phyloP scores from a whole-genome alignment of 176 grass and related monocot genomes.

The Neostapfia colusana region DNA sequence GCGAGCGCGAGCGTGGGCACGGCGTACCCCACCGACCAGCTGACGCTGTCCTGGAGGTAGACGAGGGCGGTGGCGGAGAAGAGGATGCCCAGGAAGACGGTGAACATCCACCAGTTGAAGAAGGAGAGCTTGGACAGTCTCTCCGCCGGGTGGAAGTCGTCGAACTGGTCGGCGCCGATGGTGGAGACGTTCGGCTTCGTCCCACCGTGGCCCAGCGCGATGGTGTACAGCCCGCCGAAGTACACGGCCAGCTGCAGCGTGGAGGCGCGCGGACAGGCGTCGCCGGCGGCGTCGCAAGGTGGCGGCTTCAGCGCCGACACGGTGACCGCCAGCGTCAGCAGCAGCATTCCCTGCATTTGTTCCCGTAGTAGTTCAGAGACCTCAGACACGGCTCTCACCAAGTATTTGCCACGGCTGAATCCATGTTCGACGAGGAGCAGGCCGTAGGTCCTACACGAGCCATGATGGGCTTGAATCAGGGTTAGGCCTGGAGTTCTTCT shows the following conservation, averaged over 20 bases:
- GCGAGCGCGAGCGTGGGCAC: slow-evolving; percentile 59
- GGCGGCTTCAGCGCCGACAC: slow-evolving; percentile 51
- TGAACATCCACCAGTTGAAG: slow-evolving; percentile 99
- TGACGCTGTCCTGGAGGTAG: slow-evolving; percentile 87
- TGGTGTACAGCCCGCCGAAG: slow-evolving; percentile 71
- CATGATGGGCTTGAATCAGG: too few species aligned
- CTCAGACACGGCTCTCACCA: background rate
- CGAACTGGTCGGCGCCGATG: slow-evolving; percentile 92
- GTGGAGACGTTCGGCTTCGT: slow-evolving; percentile 95
- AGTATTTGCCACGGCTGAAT: too few species aligned
- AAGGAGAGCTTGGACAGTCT: slow-evolving; percentile 76
- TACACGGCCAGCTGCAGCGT: slow-evolving; percentile 61
- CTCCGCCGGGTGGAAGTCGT: slow-evolving; percentile 73
- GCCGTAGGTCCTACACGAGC: too few species aligned
- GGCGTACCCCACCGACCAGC: slow-evolving; percentile 72
- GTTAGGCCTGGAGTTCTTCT: too few species aligned
- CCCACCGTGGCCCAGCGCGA: slow-evolving; percentile 73
- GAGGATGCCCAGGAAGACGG: slow-evolving; percentile 74
- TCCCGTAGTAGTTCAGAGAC: background rate
- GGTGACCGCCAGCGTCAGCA: slow-evolving; percentile 3
- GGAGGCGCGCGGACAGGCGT: slow-evolving; percentile 46
- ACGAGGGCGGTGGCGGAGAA: slow-evolving; percentile 75
- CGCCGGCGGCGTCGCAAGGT: slow-evolving; percentile 39
- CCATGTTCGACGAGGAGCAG: too few species aligned
- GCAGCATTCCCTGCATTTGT: background rate